Base-by-base conservation (phyloP, 2,329 filamentous ascomycete genomes). In the Amesomyces nigricolor region DNA sequence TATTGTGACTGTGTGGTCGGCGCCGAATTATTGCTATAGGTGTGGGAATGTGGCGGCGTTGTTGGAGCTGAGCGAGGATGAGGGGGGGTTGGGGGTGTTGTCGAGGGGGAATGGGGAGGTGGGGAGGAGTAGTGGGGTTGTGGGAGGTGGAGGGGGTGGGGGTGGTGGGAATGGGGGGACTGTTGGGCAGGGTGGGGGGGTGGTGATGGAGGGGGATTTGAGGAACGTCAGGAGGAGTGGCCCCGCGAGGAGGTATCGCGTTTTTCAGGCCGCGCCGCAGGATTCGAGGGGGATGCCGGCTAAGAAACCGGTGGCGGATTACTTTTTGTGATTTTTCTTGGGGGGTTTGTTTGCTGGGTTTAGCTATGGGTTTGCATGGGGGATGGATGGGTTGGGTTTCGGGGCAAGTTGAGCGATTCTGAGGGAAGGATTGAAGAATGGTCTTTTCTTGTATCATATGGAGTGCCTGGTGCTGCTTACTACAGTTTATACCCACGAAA, bases 1-100 rank as follows among this genome's bases (percentile, higher is more conserved):
- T 47, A 96, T 99, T 61, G 94, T 97, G 42, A 99, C 94, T 0
- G 94, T 99, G n/a, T 99, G 94, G 92, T 95, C 89, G 0, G 91
- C 91, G 9, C 91, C 91, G 0, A 96, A 96, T 70, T 96, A 96
- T 76, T 96, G 91, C 74, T 96, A 96, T 73, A 84, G 90, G 61
- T 96, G 91, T 67, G 91, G 91, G 53, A 97, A 97, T 66, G 91
- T 99, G 11, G 94, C 94, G 0, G 92, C 94, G 0, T 91, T 99
- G 56, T 76, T 99, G 53, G 94, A 99, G 73, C 78, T 99, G 4
- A 88, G 86, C 29, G 94, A 97, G 70, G 92, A 97, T 65, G 82
- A 86, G 7, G 83, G 80, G n/a, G 89, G 89, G 43, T 76, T 82
- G 37, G 85, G 85, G 22, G 78, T 85, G n/a, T 80, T 89, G 61